Base-by-base conservation (phyloP, 192 early-diverging fungal species). In the Spinellus fusiger region DNA sequence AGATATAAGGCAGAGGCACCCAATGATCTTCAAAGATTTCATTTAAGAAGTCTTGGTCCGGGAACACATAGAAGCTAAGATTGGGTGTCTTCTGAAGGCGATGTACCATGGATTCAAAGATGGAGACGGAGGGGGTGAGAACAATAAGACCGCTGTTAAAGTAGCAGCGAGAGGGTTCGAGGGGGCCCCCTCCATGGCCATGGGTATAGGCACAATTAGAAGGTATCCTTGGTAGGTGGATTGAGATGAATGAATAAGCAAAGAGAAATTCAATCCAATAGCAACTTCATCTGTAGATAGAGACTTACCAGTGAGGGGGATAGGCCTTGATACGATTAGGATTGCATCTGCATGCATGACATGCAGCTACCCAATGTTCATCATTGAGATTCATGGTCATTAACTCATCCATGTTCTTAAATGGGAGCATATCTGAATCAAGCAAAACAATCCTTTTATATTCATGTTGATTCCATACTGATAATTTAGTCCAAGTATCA, bases 361-460 rank as follows among this genome's bases (percentile, higher is more conserved):
- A 58, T 35, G 77, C 75, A n/a, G 73, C 73, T 15, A 75, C 49
- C 61, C 61, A 74, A 5, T 62, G 53, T 22, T 66, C 40, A 18
- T 18, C 18, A 6, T 32, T 46, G 20, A 80, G 52, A 5, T 56
- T 44, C n/a, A 76, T 49, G 2, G 69, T 62, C 71, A 93, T 84
- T 4, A 93, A 37, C 33, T 79, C 77, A 56, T 90, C 88, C 59
- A 91, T 83, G 50, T 85, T 84, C 33, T 73, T 49, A 35, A 77
- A 50, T 0, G 83, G 75, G 15, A 89, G 57, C 69, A 84, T 85
- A 64, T 91, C 91, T 0, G 87, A 80, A 66, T 91, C 91, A 35
- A 93, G 32, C 54, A 88, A 77, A 1, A 75, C 79, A 27, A 90
- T 71, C 23, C 69, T 56, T 25, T 85, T 76, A 63, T 70, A 88